Percentiles rank a stretch among this genome's conserved stretches.
Evolutionary conservation across 2,329 filamentous ascomycete genomes (phyloP).

Genomic region (Basipetospora chlamydospora): DNA sequence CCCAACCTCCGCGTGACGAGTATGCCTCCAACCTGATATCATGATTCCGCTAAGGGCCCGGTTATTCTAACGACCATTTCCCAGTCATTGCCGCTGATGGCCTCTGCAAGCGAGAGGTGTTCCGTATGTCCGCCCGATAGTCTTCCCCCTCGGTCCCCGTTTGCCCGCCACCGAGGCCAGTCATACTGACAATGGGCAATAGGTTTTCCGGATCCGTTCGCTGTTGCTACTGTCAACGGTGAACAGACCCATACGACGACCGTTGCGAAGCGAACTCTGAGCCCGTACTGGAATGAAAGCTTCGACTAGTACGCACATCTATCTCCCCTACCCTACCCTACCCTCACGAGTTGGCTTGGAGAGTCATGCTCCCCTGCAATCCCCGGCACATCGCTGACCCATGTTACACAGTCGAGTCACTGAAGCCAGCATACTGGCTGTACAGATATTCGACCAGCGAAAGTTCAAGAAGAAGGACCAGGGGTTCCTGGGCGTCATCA

Average conservation of each 20-base stretch:
- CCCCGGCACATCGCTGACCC: too few relatives aligned
- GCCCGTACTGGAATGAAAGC: slow-evolving; percentile 99
- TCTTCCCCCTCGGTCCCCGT: neutral
- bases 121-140: slow-evolving; percentile 50
- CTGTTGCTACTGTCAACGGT: slow-evolving; percentile 90
- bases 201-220: slow-evolving; percentile 97
- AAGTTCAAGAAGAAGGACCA: slow-evolving; percentile 99
- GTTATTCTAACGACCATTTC: slow-evolving; percentile 14
- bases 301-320: slow-evolving; percentile 73
- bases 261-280: slow-evolving; percentile 92
- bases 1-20: slow-evolving; percentile 89
- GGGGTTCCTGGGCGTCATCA: slow-evolving; percentile 94
- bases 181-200: slow-evolving; percentile 4
- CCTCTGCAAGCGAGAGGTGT: slow-evolving; percentile 97
- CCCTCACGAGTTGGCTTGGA: too few relatives aligned
- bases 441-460: slow-evolving; percentile 98
- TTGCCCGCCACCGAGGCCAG: too few relatives aligned
- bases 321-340: slow-evolving; percentile 6
- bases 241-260: slow-evolving; percentile 98
- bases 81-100: slow-evolving; percentile 97
- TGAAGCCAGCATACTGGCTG: slow-evolving; percentile 90
- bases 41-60: slow-evolving; percentile 14
- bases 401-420: slow-evolving; percentile 74
- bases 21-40: slow-evolving; percentile 29
- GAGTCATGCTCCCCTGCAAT: too few relatives aligned